These are phyloP conservation scores for Ophiorrhiza pumila DNA, from an alignment of 257 asterid species.

Conservation along the genomic window DNA sequence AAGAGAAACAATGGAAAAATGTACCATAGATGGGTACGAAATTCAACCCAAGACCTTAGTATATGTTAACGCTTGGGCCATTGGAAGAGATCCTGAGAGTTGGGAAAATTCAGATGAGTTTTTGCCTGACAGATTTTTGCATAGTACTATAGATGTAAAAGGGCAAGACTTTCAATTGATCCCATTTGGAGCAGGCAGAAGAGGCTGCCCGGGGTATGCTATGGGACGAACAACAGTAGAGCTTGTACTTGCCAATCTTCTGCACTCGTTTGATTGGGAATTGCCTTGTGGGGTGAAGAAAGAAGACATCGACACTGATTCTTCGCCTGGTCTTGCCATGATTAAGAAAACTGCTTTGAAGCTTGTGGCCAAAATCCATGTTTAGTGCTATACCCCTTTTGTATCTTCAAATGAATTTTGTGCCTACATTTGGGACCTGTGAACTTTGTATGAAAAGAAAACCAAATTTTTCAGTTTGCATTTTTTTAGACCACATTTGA, in stretches of 20 bases:
- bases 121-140: not conserved
- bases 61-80: not conserved
- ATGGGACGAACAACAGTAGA: not conserved
- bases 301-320: not conserved
- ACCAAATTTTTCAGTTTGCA: too few species aligned
- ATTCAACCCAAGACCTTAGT: conserved; percentile 5
- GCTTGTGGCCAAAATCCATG: not conserved
- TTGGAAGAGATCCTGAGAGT: not conserved
- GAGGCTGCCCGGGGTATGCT: not conserved
- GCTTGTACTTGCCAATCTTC: conserved; percentile 1
- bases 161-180: not conserved
- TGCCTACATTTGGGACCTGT: too few species aligned
- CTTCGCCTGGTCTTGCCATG: not conserved
- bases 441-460: too few species aligned
- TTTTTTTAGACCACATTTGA: too few species aligned
- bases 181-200: conserved; percentile 9
- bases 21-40: not conserved
- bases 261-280: not conserved
- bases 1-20: not conserved
- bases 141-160: not conserved
- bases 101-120: conserved; percentile 6
- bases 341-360: not conserved
- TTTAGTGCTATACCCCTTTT: too few species aligned
- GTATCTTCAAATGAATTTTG: too few species aligned
- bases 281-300: not conserved